A percentile compares a stretch with the other conserved stretches of the same genome.
Conservation (phyloP, 2,329 filamentous ascomycete species). For the Epichloe gansuensis region DNA sequence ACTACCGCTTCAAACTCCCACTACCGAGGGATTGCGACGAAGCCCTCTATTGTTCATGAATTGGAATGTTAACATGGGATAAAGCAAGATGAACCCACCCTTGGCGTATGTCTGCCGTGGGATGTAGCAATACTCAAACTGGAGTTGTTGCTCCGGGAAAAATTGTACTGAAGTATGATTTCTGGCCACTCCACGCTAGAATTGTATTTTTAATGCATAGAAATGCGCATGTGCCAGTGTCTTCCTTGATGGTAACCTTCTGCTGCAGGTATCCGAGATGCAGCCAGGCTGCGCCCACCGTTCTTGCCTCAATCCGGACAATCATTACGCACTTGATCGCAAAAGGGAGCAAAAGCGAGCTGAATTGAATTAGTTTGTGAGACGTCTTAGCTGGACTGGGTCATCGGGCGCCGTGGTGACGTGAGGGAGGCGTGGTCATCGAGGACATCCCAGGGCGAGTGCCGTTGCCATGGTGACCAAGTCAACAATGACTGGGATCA, state of each 20-base stretch:
- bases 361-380: conserved; percentile 2
- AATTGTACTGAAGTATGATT: not conserved
- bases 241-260: not conserved
- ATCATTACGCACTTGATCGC: not conserved
- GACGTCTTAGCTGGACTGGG: conserved; percentile 4
- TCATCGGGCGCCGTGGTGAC: conserved; percentile 10
- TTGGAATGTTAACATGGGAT: not conserved
- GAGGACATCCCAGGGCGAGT: not conserved
- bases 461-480: conserved; percentile 21
- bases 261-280: not conserved
- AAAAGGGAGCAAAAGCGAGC: not conserved
- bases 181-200: not conserved
- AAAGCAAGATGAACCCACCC: not conserved
- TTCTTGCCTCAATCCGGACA: not conserved
- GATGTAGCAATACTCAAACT: too few relatives aligned
- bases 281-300: not conserved
- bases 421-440: conserved; percentile 4
- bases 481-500: conserved; percentile 18
- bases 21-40: not conserved
- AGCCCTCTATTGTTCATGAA: not conserved
- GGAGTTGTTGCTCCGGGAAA: not conserved
- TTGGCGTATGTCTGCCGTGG: too few relatives aligned
- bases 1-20: not conserved
- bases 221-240: not conserved
- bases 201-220: not conserved